A percentile compares a stretch with the other conserved stretches of the same genome.
Evolutionary conservation across 441 rosid species (phyloP).

Genomic region (Sinapis alba): DNA sequence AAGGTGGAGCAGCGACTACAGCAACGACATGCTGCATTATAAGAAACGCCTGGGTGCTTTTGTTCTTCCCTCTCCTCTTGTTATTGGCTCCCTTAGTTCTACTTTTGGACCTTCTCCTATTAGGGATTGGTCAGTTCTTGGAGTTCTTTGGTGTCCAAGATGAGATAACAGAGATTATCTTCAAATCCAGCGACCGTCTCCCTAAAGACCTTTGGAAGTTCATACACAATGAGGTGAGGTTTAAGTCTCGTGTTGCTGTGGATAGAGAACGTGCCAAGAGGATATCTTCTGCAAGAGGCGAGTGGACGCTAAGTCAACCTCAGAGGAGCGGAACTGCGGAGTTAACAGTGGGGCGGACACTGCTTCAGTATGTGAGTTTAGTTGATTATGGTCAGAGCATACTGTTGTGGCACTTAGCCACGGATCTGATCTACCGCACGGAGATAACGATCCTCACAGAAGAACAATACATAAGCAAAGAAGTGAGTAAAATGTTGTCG

Average conservation of each 20-base stretch:
- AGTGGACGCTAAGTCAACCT: slow-evolving; percentile 1
- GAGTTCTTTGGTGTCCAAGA: slow-evolving; percentile 5
- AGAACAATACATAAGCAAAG: neutral
- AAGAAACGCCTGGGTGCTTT: neutral
- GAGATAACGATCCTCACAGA: neutral
- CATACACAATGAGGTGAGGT: neutral
- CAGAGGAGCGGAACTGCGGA: neutral
- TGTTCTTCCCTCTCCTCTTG: neutral
- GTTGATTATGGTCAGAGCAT: neutral
- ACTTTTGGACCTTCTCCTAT: neutral
- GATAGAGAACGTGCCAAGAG: neutral
- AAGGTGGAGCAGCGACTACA: neutral
- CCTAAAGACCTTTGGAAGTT: neutral
- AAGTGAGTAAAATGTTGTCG: neutral
- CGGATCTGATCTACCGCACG: neutral
- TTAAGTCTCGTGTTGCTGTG: neutral
- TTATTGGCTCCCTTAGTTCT: neutral
- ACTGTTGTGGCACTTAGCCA: neutral
- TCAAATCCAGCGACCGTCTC: neutral
- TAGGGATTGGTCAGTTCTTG: neutral
- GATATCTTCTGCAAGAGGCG: neutral
- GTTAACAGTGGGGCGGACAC: neutral
- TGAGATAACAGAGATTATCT: neutral
- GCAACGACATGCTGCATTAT: neutral
- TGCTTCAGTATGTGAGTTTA: neutral